Evolutionary conservation across 805 yeast genomes (phyloP), one percentile per base, ranked within the genome.

Genomic region (Priceomyces carsonii): DNA sequence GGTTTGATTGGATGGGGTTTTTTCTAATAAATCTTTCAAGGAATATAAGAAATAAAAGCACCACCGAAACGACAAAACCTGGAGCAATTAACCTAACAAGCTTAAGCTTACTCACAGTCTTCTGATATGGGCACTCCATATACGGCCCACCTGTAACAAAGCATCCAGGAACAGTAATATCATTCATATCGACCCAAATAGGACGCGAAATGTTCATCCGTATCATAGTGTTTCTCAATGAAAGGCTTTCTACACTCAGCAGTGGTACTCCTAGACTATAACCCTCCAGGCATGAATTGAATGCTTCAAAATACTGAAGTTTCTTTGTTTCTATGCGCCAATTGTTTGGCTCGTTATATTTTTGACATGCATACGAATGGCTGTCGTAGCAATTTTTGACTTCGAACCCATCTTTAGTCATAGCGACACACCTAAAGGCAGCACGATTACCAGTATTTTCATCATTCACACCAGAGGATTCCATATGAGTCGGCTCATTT

Each of bases 71-170:
- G 1, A 75, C 71, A 7, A 77, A 63, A n/a, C 82, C 78, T 0
- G 95, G 89, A 0, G 83, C 73, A 15, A 88, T 61, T 73, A 82
- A 73, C 20, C 73, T 69, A 0, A 77, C 75, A 43, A 86, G 81
- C 33, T 75, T 76, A 33, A 78, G 67, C 20, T 66, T 63, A 4
- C 81, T 67, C 7, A 79, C 69, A 1, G 73, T 71, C 29, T 65
- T 66, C 38, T 75, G 77, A 53, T 89, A 89, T 0, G 97, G 96
- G 54, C 98, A 90, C 20, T 63, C 53, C 0, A 91, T 82, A 42
- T 76, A 69, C 0, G 87, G 77, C 0, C 95, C 96, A 1, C 95
- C 96, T 8, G 75, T 58, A 4, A 89, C 89, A 90, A 93, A 91
- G 52, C 98, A 90, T 36, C 79, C 75, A 3, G 72, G 61, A 14